phyloP scores from a whole-genome alignment of 2,329 filamentous ascomycete species.

The Penicillium occitanis region DNA sequence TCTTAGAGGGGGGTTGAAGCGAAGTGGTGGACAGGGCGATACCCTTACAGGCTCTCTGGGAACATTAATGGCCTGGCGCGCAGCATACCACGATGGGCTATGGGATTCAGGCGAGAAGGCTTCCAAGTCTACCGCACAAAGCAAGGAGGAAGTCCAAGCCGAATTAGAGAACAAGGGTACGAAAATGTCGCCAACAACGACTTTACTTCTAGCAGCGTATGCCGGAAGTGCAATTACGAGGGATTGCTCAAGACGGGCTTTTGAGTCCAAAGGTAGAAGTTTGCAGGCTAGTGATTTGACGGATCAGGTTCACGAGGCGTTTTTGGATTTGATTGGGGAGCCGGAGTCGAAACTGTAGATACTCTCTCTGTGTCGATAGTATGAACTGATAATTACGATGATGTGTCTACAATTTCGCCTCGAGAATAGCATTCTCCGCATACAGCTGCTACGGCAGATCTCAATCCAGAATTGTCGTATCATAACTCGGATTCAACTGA shows the following conservation, averaged over 20 bases:
- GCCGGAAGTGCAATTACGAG: conserved; percentile 85
- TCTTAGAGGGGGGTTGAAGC: conserved; percentile 77
- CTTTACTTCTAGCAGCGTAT: conserved; percentile 75
- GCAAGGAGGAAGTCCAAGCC: conserved; percentile 42
- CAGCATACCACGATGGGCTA: conserved; percentile 77
- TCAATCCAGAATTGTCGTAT: background rate
- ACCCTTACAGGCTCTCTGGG: conserved; percentile 87
- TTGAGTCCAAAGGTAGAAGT: conserved; percentile 78
- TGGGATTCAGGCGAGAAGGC: conserved; percentile 60
- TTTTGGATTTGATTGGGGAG: conserved; percentile 76
- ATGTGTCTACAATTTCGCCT: background rate
- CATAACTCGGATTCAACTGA: background rate
- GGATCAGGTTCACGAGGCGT: conserved; percentile 81
- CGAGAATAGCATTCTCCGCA: background rate
- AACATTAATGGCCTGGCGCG: conserved; percentile 84
- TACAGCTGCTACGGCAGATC: background rate
- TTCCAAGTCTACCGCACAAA: conserved; percentile 31
- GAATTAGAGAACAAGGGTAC: conserved; percentile 47
- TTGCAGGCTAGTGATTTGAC: conserved; percentile 92
- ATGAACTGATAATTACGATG: background rate
- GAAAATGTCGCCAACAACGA: conserved; percentile 60
- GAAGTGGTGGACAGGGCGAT: conserved; percentile 92
- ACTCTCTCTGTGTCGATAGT: background rate
- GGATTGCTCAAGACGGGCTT: conserved; percentile 85
- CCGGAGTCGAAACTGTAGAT: conserved; percentile 47